phyloP scores from a whole-genome alignment of 306 rosid species.

The Quercus gilva region DNA sequence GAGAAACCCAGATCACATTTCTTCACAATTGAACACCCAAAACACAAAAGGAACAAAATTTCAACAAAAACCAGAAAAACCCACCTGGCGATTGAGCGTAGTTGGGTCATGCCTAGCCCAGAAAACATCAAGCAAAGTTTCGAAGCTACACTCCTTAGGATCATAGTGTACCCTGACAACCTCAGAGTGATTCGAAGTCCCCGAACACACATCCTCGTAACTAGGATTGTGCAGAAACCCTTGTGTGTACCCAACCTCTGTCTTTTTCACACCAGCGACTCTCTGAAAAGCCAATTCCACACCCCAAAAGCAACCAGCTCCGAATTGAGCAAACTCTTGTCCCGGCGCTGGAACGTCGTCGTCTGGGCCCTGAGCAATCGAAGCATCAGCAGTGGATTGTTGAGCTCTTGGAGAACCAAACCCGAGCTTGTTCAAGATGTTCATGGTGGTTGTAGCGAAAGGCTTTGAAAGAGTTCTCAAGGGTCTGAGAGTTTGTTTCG shows the following conservation, averaged over 20 bases:
- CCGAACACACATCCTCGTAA: conserved; percentile 83
- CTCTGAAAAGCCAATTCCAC: conserved; percentile 90
- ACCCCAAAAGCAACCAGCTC: conserved; percentile 99
- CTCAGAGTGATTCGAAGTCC: conserved; percentile 68
- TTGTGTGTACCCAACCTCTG: conserved; percentile 87
- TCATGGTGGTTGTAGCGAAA: conserved; percentile 49
- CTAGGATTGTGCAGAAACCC: conserved; percentile 70
- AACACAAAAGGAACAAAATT: neutral
- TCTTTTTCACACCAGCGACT: conserved; percentile 73
- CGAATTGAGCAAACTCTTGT: conserved; percentile 82
- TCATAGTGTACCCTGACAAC: conserved; percentile 85
- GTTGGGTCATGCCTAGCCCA: conserved; percentile 93
- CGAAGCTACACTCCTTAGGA: conserved; percentile 63
- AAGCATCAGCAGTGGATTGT: conserved; percentile 48
- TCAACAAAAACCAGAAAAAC: neutral
- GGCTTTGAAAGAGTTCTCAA: conserved; percentile 17
- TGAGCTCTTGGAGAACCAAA: conserved; percentile 54
- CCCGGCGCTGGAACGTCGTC: conserved; percentile 79
- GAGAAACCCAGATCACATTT: neutral
- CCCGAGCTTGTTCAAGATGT: conserved; percentile 69
- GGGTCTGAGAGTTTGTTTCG: neutral
- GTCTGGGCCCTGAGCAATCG: conserved; percentile 77
- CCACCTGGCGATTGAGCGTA: conserved; percentile 85
- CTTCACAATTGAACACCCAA: neutral
- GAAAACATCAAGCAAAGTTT: conserved; percentile 67